Conservation (phyloP, 257 asterid species). For the Lithospermum erythrorhizon region DNA sequence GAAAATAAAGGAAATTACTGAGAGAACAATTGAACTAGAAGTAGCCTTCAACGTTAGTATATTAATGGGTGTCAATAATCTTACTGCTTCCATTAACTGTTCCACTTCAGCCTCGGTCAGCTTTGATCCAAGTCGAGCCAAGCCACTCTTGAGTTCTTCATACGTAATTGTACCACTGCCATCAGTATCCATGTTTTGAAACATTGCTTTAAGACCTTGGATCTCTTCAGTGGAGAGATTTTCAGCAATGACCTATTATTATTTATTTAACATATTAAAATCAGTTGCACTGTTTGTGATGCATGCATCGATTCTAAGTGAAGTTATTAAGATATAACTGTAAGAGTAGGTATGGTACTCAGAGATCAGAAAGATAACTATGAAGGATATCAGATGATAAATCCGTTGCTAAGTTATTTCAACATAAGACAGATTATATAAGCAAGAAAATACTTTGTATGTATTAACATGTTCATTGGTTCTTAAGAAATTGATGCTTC, state of each 20-base stretch:
- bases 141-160: slow-evolving; percentile 72
- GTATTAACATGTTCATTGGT: not conserved
- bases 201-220: slow-evolving; percentile 83
- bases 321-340: too few relatives aligned
- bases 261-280: not conserved
- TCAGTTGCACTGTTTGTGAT: too few relatives aligned
- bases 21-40: not conserved
- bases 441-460: too few relatives aligned
- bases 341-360: too few relatives aligned
- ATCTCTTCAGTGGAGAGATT: slow-evolving; percentile 75
- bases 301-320: too few relatives aligned
- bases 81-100: slow-evolving; percentile 90
- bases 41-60: not conserved
- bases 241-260: slow-evolving; percentile 74
- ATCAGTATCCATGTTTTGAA: slow-evolving; percentile 75
- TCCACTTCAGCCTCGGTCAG: slow-evolving; percentile 78
- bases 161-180: slow-evolving; percentile 73
- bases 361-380: not conserved
- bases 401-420: not conserved
- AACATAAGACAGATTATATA: not conserved
- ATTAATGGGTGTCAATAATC: slow-evolving; percentile 6
- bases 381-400: not conserved
- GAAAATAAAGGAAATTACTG: not conserved
- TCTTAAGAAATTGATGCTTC: too few relatives aligned
- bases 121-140: slow-evolving; percentile 79